Evolutionary conservation across 371 early-diverging fungal genomes (phyloP), one percentile per base, ranked within the genome.

Genomic region (Fennellomyces sp.): DNA sequence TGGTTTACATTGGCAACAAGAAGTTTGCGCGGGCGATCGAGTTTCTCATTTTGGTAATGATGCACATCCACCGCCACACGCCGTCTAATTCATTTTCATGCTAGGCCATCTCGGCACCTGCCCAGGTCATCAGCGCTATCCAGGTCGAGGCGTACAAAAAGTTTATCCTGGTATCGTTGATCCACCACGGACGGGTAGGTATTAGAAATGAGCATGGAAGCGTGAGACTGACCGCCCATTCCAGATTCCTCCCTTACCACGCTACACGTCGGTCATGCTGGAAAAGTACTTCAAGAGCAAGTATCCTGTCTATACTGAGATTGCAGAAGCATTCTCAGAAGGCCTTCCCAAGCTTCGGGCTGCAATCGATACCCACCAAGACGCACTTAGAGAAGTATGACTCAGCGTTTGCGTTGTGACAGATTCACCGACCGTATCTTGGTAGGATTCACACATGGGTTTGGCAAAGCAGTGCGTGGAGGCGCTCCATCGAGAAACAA

Each of bases 111-210:
- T 82, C 92, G 27, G 84, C 91, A 5, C 89, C 88, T 12, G 78
- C 83, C 4, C 73, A 80, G 36, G 72, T 80, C 1, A 48, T 74
- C 17, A 91, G 91, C 47, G 80, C 81, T n/a, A 91, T 94, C 51
- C 92, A 92, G 65, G 63, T 93, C 13, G 90, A 90, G 58, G 88
- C 91, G 0, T 86, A 88, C 81, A 89, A 89, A 50, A 89, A 89
- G 53, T 87, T 68, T 60, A 64, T 86, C 5, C 74, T 94, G 26
- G 80, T 82, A 12, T 85, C 86, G 7, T 69, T 92, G 42, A 81
- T 91, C 21, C 69, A 69, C 2, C 52, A 84, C 28, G 92, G 91
- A 21, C 66, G 70, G 49, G 72, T 85, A 61, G 53, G 63, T 47
- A 26, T 38, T 30, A 33, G 41, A 59, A 31, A 38, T 0, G 23